phyloP scores from a whole-genome alignment of 2,329 filamentous ascomycete species.

The Tolypocladium inflatum region DNA sequence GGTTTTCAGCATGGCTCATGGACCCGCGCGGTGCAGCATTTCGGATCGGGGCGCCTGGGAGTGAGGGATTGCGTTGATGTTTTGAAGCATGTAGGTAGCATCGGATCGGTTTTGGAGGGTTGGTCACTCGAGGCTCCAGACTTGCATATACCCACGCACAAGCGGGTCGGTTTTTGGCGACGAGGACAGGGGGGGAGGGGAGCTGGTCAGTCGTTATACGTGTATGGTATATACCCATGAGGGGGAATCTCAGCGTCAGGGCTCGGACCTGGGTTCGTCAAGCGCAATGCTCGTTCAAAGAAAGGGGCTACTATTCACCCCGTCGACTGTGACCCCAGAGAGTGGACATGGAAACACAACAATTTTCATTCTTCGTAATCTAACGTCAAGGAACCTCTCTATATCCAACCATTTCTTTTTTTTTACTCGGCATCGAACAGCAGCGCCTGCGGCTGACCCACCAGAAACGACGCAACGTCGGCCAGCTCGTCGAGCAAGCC shows the following conservation, averaged over 20 bases:
- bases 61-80: background rate
- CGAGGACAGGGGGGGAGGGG: background rate
- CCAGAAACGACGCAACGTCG: constrained; percentile 11
- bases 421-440: constrained; percentile 7
- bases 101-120: constrained; percentile 4
- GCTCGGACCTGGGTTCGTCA: background rate
- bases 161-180: background rate
- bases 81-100: background rate
- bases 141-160: constrained; percentile 13
- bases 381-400: background rate
- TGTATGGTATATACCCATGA: background rate
- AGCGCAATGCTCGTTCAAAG: background rate
- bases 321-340: background rate
- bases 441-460: constrained; percentile 4
- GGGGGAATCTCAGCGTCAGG: background rate
- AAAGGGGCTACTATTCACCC: too few relatives aligned
- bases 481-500: constrained; percentile 41
- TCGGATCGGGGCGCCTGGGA: background rate
- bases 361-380: background rate
- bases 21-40: background rate
- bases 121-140: background rate
- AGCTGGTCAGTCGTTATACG: background rate
- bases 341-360: background rate
- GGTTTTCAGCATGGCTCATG: background rate
- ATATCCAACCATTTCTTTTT: background rate